phyloP scores from a whole-genome alignment of 345 rosid species.

The Bretschneidera sinensis region DNA sequence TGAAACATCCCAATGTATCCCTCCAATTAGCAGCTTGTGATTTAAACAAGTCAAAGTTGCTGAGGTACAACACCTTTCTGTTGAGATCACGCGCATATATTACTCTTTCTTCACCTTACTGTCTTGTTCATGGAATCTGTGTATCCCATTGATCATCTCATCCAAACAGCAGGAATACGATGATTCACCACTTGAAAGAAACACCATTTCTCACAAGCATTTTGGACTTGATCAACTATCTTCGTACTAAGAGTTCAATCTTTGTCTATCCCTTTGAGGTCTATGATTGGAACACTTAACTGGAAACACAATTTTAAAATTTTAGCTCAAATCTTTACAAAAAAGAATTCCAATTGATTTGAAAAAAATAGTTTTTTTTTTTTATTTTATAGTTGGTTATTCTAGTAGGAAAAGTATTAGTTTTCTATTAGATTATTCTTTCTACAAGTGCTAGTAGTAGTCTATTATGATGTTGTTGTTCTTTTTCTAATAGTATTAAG shows the following conservation, averaged over 20 bases:
- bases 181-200: conserved; percentile 40
- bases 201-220: conserved; percentile 40
- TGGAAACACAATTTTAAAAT: no score
- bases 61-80: conserved; percentile 22
- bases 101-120: conserved; percentile 23
- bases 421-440: no score
- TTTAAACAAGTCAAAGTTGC: conserved; percentile 29
- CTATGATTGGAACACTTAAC: conserved; percentile 27
- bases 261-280: conserved; percentile 17
- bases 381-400: no score
- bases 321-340: no score
- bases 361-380: no score
- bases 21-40: conserved; percentile 39
- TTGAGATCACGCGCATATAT: conserved; percentile 25
- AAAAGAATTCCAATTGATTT: no score
- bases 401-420: no score
- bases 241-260: conserved; percentile 2
- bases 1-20: conserved; percentile 22
- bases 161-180: conserved; percentile 25
- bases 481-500: no score
- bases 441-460: no score
- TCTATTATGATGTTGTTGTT: no score
- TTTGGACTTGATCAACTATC: conserved; percentile 17
- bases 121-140: conserved; percentile 37
- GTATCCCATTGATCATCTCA: conserved; percentile 24